Evolutionary conservation across 352 stramenopile genomes (phyloP).

Genomic region (Pythium guiyangense): DNA sequence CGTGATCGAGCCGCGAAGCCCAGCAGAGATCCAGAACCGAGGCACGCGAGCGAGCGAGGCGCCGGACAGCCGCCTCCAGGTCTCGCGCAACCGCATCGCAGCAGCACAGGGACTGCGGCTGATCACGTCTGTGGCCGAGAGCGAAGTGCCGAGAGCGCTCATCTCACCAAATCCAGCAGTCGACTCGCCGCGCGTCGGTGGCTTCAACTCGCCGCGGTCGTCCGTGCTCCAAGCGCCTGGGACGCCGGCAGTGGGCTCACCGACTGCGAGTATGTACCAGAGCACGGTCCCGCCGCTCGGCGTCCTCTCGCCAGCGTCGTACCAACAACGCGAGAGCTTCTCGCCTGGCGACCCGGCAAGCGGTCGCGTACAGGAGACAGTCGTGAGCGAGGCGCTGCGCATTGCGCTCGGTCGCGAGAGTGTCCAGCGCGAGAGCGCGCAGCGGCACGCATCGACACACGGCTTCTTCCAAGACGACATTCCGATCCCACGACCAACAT

Average conservation of each 20-base stretch:
- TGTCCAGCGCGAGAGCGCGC: constrained; percentile 44
- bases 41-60: constrained; percentile 31
- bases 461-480: constrained; percentile 26
- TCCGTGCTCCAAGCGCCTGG: constrained; percentile 66
- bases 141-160: constrained; percentile 70
- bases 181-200: constrained; percentile 72
- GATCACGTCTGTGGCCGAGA: constrained; percentile 80
- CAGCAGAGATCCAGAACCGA: constrained; percentile 81
- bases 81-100: constrained; percentile 27
- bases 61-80: constrained; percentile 17
- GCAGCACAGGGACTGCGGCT: constrained; percentile 67
- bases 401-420: constrained; percentile 76
- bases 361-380: constrained; percentile 29
- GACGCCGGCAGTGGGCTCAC: constrained; percentile 52
- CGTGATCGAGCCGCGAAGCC: constrained; percentile 51
- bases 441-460: constrained; percentile 19
- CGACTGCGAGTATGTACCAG: constrained; percentile 44
- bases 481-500: constrained; percentile 27
- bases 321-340: constrained; percentile 76
- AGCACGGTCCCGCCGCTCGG: constrained; percentile 28
- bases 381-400: constrained; percentile 53
- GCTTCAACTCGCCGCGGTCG: constrained; percentile 73
- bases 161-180: constrained; percentile 85
- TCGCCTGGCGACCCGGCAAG: constrained; percentile 18
- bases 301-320: constrained; percentile 74